A percentile compares a stretch with the other conserved stretches of the same genome.
Conservation (phyloP, 2,329 filamentous ascomycete genomes). For the Colletotrichum costaricense region DNA sequence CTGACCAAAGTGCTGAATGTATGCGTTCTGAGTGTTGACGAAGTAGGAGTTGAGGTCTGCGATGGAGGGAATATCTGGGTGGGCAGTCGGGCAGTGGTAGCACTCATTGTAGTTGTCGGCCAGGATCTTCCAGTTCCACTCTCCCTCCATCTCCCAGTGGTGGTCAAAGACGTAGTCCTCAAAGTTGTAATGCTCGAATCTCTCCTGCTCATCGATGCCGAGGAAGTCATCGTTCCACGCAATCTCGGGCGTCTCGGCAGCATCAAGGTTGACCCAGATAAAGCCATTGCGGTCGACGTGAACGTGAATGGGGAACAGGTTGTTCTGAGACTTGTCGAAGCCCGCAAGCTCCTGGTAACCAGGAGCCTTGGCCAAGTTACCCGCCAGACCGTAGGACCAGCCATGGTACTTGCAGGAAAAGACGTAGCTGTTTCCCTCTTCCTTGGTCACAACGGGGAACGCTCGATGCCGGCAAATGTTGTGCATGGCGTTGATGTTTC, state of each 20-base stretch:
- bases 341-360: conserved; percentile 65
- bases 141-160: conserved; percentile 65
- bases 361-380: conserved; percentile 69
- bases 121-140: conserved; percentile 71
- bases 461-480: conserved; percentile 72
- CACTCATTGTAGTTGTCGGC: conserved; percentile 76
- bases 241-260: conserved; percentile 53
- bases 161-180: conserved; percentile 68
- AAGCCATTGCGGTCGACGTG: conserved; percentile 65
- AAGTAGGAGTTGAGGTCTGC: conserved; percentile 67
- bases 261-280: conserved; percentile 69
- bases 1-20: conserved; percentile 63
- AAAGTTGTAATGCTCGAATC: conserved; percentile 59
- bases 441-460: conserved; percentile 65
- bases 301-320: conserved; percentile 65
- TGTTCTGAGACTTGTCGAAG: conserved; percentile 67
- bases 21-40: conserved; percentile 58
- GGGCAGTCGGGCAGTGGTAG: conserved; percentile 71
- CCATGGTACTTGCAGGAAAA: conserved; percentile 72
- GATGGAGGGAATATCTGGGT: conserved; percentile 68
- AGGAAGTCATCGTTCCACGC: conserved; percentile 65
- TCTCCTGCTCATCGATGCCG: conserved; percentile 56
- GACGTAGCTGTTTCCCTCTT: conserved; percentile 61
- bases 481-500: conserved; percentile 69
- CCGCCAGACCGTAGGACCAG: conserved; percentile 70